Percentiles rank a stretch among this genome's conserved stretches.
These are phyloP conservation scores for Grigorovia yakushimaensis DNA, from an alignment of 805 yeast genomes.

Conservation along the genomic window DNA sequence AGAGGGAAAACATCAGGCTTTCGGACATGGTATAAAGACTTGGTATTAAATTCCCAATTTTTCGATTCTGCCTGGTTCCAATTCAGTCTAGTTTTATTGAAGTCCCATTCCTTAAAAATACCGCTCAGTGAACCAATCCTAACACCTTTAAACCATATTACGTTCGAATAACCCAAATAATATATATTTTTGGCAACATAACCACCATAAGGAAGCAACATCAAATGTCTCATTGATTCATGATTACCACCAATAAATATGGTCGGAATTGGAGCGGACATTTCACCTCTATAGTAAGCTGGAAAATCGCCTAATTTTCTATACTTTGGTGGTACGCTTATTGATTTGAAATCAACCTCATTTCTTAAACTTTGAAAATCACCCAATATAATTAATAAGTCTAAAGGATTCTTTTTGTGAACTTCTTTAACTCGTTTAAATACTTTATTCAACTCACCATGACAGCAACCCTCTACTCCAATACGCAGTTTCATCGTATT, in stretches of 20 bases:
- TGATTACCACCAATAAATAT: conserved; percentile 92
- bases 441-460: conserved; percentile 61
- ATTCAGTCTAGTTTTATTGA: conserved; percentile 40
- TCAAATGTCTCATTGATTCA: conserved; percentile 72
- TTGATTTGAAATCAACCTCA: conserved; percentile 50
- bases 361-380: conserved; percentile 81
- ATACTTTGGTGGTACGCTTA: conserved; percentile 76
- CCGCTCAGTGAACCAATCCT: conserved; percentile 81
- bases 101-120: conserved; percentile 51
- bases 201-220: conserved; percentile 74
- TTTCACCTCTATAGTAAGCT: conserved; percentile 51
- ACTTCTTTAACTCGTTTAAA: conserved; percentile 33
- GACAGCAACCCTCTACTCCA: conserved; percentile 87
- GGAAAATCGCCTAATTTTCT: conserved; percentile 69
- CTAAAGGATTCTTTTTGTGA: conserved; percentile 30
- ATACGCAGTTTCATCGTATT: conserved; percentile 30
- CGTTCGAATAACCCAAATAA: conserved; percentile 71
- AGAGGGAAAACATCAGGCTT: conserved; percentile 49
- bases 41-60: conserved; percentile 20
- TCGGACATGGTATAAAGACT: conserved; percentile 50
- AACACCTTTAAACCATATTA: conserved; percentile 65
- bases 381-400: conserved; percentile 72
- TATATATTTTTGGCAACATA: conserved; percentile 87
- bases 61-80: conserved; percentile 31
- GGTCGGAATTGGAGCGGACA: conserved; percentile 65